A percentile compares a stretch with the other conserved stretches of the same genome.
Conservation (phyloP, 306 rosid species). For the Acmispon strigosus region DNA sequence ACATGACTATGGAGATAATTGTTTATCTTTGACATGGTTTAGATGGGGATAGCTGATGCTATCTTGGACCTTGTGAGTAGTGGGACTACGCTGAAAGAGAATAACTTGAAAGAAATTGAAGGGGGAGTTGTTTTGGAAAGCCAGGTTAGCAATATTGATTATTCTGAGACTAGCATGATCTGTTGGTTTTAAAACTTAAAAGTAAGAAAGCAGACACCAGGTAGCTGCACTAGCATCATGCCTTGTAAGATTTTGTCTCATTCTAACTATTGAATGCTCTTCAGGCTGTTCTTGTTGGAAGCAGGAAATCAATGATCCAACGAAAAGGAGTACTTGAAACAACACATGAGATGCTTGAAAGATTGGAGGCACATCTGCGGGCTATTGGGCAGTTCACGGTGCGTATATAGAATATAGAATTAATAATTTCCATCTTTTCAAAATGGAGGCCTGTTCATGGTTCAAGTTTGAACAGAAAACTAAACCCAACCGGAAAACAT, state of each 20-base stretch:
- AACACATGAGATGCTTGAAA: constrained; percentile 91
- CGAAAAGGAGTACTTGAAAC: constrained; percentile 77
- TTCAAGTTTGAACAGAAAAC: too few relatives aligned
- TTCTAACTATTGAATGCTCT: constrained; percentile 26
- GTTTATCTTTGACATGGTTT: constrained; percentile 21
- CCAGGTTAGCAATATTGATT: constrained; percentile 50
- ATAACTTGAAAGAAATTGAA: constrained; percentile 85
- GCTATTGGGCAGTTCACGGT: constrained; percentile 84
- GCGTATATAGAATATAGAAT: constrained; percentile 2
- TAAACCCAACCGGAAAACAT: too few relatives aligned
- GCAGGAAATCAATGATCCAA: constrained; percentile 62
- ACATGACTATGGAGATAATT: neutral
- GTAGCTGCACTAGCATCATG: constrained; percentile 13
- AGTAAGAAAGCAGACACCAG: neutral
- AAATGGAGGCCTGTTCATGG: too few relatives aligned
- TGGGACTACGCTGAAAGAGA: constrained; percentile 80
- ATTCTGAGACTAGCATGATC: neutral
- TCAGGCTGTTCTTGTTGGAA: constrained; percentile 91
- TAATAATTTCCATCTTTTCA: neutral
- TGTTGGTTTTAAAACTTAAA: neutral
- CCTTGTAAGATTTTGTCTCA: constrained; percentile 16
- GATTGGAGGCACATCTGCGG: constrained; percentile 86
- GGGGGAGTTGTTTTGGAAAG: constrained; percentile 82
- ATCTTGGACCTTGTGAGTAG: constrained; percentile 97
- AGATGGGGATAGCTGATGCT: constrained; percentile 98